Percentiles rank a stretch among this genome's conserved stretches.
phyloP scores from a whole-genome alignment of 1,284 basidiomycete species.

The Porogramme epimiltina region DNA sequence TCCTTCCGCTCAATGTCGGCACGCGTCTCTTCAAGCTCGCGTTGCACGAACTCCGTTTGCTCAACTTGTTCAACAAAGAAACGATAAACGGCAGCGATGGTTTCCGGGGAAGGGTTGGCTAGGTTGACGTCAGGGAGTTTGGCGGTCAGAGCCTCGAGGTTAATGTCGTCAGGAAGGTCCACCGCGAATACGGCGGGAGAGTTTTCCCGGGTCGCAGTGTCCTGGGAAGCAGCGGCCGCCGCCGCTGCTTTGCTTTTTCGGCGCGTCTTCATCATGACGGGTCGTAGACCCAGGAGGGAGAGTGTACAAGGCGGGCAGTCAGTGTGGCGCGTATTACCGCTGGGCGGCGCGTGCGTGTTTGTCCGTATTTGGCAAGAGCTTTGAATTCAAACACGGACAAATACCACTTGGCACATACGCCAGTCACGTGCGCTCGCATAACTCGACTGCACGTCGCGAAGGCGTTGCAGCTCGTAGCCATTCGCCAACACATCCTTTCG shows the following conservation, averaged over 20 bases:
- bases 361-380: constrained; percentile 28
- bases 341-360: constrained; percentile 24
- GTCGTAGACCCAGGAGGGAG: constrained; percentile 16
- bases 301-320: constrained; percentile 12
- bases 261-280: constrained; percentile 40
- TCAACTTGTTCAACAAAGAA: constrained; percentile 56
- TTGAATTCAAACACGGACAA: constrained; percentile 30
- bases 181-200: constrained; percentile 33
- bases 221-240: constrained; percentile 34
- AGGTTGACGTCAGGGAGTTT: constrained; percentile 58
- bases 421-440: constrained; percentile 16
- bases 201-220: constrained; percentile 24
- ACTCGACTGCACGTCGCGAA: constrained; percentile 16
- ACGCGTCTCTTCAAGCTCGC: constrained; percentile 65
- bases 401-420: constrained; percentile 15
- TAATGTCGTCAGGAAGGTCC: constrained; percentile 57
- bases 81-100: constrained; percentile 61
- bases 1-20: constrained; percentile 70
- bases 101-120: constrained; percentile 55
- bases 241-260: constrained; percentile 45
- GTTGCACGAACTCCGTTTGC: constrained; percentile 53
- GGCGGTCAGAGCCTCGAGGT: constrained; percentile 54
- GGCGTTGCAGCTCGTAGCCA: constrained; percentile 5
- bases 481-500: constrained; percentile 1
- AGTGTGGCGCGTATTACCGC: constrained; percentile 6